Conservation (phyloP, 768 basidiomycete genomes). For the Mycena vulgaris region DNA sequence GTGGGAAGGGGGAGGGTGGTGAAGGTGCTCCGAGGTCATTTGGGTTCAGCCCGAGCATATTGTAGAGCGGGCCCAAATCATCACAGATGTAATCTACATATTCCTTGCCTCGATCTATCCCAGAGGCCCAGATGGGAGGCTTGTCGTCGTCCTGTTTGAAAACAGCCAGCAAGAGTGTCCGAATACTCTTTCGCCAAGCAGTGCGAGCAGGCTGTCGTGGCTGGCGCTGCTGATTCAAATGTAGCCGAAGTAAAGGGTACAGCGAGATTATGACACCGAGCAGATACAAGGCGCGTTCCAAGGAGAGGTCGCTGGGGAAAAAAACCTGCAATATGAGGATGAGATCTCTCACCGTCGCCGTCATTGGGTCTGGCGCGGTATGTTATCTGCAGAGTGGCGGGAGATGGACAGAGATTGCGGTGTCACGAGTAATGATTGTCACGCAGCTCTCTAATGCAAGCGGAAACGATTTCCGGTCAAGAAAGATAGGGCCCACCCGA, state of each 20-base stretch:
- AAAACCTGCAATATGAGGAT: conserved; percentile 21
- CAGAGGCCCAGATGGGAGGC: conserved; percentile 9
- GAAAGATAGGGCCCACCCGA: too few relatives aligned
- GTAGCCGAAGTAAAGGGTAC: conserved; percentile 26
- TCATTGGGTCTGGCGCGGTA: not conserved
- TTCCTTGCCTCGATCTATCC: not conserved
- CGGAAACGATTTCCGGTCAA: too few relatives aligned
- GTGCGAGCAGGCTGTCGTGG: not conserved
- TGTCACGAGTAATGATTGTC: too few relatives aligned
- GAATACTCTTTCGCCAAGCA: conserved; percentile 15
- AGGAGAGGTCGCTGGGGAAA: conserved; percentile 17
- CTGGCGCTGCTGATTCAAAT: conserved; percentile 22
- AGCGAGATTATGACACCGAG: conserved; percentile 19
- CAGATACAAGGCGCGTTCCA: conserved; percentile 23
- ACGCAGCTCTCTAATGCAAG: too few relatives aligned
- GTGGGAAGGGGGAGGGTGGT: not conserved
- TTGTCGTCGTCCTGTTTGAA: not conserved
- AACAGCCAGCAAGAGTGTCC: not conserved
- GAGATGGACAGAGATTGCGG: too few relatives aligned
- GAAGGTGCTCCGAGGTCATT: conserved; percentile 2
- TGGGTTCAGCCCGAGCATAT: conserved; percentile 19
- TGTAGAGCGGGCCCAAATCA: conserved; percentile 2
- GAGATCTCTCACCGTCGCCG: conserved; percentile 6
- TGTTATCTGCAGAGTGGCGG: too few relatives aligned
- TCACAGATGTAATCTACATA: not conserved